Conservation (phyloP, 176 grass and related monocot genomes). For the Musa beccarii region DNA sequence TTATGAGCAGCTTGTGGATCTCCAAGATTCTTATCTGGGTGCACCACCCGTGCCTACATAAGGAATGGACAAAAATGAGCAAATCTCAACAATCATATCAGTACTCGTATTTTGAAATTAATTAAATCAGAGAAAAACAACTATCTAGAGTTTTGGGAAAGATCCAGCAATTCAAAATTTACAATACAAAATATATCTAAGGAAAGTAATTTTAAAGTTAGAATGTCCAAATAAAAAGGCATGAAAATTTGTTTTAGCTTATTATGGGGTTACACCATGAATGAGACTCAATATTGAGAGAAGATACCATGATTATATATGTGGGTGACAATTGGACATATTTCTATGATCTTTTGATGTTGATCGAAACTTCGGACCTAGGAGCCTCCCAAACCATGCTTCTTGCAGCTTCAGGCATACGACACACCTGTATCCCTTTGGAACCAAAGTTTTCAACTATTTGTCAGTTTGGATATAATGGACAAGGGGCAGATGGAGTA, state of each 20-base stretch:
- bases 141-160: background rate
- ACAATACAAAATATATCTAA: background rate
- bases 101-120: background rate
- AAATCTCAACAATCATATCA: background rate
- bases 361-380: no score
- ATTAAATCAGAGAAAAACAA: background rate
- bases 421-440: background rate
- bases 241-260: background rate
- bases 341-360: background rate
- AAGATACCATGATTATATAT: no score
- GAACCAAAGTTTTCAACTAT: background rate
- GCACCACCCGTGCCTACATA: conserved; percentile 70
- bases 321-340: background rate
- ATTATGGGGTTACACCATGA: no score
- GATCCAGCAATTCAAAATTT: background rate
- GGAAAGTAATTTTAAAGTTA: background rate
- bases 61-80: background rate
- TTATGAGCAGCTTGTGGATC: conserved; percentile 61
- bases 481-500: background rate
- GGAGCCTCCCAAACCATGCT: background rate
- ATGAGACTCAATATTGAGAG: no score
- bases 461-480: background rate
- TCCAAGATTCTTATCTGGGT: conserved; percentile 72
- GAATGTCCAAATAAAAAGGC: background rate
- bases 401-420: background rate